phyloP scores from a whole-genome alignment of 2,329 filamentous ascomycete genomes.

The Neonectria coccinea region DNA sequence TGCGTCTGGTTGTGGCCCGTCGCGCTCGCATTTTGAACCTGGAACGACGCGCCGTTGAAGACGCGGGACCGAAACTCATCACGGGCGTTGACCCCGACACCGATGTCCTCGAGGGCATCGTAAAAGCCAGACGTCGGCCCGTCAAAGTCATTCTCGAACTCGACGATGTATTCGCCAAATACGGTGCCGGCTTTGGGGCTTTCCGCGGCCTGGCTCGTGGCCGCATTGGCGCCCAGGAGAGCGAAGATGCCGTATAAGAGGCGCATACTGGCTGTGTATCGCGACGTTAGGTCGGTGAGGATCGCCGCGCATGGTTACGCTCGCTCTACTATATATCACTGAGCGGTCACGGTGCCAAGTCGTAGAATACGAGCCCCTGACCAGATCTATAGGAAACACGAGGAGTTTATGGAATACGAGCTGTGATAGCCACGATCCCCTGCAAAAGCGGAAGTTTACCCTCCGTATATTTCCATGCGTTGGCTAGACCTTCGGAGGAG shows the following conservation, averaged over 20 bases:
- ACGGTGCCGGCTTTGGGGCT: not conserved
- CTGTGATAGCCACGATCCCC: not conserved
- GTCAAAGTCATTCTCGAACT: slow-evolving; percentile 2
- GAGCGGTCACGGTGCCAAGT: not conserved
- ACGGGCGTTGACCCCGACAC: not conserved
- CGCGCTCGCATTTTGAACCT: not conserved
- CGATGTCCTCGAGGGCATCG: slow-evolving; percentile 2
- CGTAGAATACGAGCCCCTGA: not conserved
- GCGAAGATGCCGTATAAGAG: not conserved
- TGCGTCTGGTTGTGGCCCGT: not conserved
- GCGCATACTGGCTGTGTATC: not conserved
- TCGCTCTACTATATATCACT: not conserved
- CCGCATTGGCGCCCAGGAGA: not conserved
- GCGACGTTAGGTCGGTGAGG: not conserved
- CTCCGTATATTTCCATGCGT: not conserved
- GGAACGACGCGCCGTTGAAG: slow-evolving; percentile 14
- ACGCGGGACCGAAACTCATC: slow-evolving; percentile 10
- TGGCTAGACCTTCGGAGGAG: not conserved
- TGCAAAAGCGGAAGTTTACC: not conserved
- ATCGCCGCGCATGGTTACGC: no score
- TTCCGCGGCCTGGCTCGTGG: not conserved
- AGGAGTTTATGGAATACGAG: slow-evolving; percentile 1
- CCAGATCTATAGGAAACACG: not conserved
- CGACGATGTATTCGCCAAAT: slow-evolving; percentile 9
- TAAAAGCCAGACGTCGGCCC: not conserved